Conservation (phyloP, 495 filamentous ascomycete species). For the Lineolata rhizophorae region DNA sequence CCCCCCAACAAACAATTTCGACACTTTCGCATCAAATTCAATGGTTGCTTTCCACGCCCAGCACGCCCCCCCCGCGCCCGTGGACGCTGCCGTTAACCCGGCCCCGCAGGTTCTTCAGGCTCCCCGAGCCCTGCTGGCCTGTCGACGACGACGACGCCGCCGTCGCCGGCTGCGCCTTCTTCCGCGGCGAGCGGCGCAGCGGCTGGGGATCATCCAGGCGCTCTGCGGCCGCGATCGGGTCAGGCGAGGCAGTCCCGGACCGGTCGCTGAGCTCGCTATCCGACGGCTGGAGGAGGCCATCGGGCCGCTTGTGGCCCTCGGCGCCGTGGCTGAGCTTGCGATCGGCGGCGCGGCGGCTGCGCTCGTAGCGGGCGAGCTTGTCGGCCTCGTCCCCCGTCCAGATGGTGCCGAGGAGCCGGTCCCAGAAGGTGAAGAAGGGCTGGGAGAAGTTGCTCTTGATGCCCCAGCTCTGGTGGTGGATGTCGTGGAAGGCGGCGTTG, state of each 20-base stretch:
- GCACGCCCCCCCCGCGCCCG: constrained; percentile 12
- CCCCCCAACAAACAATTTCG: no score
- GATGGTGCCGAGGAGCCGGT: constrained; percentile 44
- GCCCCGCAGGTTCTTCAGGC: constrained; percentile 20
- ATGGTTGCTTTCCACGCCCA: no score
- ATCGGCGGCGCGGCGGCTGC: background rate
- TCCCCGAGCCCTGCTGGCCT: no score
- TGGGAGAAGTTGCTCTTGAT: constrained; percentile 68
- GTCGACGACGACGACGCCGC: no score
- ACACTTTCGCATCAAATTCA: no score
- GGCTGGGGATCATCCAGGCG: constrained; percentile 6
- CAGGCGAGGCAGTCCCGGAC: constrained; percentile 8
- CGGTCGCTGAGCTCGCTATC: constrained; percentile 9
- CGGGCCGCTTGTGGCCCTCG: constrained; percentile 3
- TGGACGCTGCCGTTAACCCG: constrained; percentile 20
- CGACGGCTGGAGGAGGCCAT: constrained; percentile 10
- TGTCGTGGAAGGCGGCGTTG: constrained; percentile 88
- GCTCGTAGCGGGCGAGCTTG: background rate
- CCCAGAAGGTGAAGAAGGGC: constrained; percentile 79
- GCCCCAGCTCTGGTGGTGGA: constrained; percentile 98
- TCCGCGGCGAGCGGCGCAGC: constrained; percentile 12
- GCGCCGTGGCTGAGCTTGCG: constrained; percentile 5
- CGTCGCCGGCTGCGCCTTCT: constrained; percentile 11
- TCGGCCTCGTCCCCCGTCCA: constrained; percentile 39
- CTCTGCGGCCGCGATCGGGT: constrained; percentile 15